Conservation (phyloP, 2,329 filamentous ascomycete genomes). For the Chalara sp. region DNA sequence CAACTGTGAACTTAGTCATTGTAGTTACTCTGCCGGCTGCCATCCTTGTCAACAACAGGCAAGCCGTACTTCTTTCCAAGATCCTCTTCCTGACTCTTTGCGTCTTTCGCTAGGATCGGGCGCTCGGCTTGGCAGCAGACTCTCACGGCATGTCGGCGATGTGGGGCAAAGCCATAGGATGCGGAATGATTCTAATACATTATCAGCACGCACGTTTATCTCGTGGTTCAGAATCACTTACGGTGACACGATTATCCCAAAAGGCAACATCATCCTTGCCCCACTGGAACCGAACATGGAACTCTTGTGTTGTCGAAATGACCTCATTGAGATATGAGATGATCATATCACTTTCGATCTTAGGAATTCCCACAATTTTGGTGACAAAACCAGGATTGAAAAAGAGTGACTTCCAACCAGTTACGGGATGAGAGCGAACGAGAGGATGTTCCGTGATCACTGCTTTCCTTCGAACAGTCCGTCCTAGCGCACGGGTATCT, state of each 20-base stretch:
- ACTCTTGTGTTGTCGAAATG: slow-evolving; percentile 54
- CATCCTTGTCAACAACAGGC: slow-evolving; percentile 47
- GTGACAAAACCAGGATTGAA: slow-evolving; percentile 53
- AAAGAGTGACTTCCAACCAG: slow-evolving; percentile 54
- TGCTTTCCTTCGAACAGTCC: slow-evolving; percentile 42
- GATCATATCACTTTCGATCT: slow-evolving; percentile 46
- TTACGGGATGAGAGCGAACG: slow-evolving; percentile 53
- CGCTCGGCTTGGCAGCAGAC: slow-evolving; percentile 28
- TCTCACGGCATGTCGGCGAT: slow-evolving; percentile 44
- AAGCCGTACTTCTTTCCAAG: slow-evolving; percentile 38
- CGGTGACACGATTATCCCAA: slow-evolving; percentile 55
- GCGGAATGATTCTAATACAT: slow-evolving; percentile 44
- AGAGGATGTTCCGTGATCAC: slow-evolving; percentile 49
- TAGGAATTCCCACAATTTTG: slow-evolving; percentile 50
- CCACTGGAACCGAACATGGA: slow-evolving; percentile 63
- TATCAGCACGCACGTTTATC: neutral
- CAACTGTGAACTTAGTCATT: slow-evolving; percentile 36
- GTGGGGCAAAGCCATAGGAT: slow-evolving; percentile 49
- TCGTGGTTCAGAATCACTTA: slow-evolving; percentile 14
- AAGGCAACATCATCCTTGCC: slow-evolving; percentile 57
- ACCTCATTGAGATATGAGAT: slow-evolving; percentile 46
- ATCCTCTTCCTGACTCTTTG: slow-evolving; percentile 49
- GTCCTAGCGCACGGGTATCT: slow-evolving; percentile 28
- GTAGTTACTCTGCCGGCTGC: slow-evolving; percentile 47
- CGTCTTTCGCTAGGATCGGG: slow-evolving; percentile 21